Evolutionary conservation across 1,284 basidiomycete species (phyloP).

Genomic region (Irpex sp.): DNA sequence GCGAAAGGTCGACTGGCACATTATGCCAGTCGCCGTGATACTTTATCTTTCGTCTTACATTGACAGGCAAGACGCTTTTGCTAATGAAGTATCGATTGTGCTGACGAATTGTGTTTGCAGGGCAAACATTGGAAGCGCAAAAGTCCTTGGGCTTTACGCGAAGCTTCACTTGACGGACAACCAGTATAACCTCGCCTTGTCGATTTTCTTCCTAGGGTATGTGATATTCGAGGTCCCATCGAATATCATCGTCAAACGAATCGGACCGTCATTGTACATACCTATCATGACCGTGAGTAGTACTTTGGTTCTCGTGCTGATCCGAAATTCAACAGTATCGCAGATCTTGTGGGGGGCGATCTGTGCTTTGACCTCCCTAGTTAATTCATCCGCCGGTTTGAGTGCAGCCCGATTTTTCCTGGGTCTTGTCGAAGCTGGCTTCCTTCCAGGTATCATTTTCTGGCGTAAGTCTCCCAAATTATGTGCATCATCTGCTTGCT

Average conservation of each 20-base stretch:
- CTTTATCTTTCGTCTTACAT: constrained; percentile 30
- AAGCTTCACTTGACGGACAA: constrained; percentile 26
- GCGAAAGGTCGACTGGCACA: constrained; percentile 27
- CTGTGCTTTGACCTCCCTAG: constrained; percentile 38
- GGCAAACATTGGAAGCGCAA: constrained; percentile 42
- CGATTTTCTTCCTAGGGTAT: constrained; percentile 66
- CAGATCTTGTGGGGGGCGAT: constrained; percentile 22
- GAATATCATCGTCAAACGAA: constrained; percentile 24
- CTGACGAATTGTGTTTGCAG: constrained; percentile 10
- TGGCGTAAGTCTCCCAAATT: constrained; percentile 36
- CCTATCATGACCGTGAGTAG: constrained; percentile 23
- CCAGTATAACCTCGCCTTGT: constrained; percentile 59
- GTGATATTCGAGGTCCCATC: constrained; percentile 66
- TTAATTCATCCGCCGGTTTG: constrained; percentile 47
- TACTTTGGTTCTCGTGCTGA: constrained; percentile 19
- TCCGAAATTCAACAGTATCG: constrained; percentile 5
- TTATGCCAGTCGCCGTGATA: constrained; percentile 26
- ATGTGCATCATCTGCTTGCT: neutral
- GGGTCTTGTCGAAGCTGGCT: constrained; percentile 43
- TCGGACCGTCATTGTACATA: constrained; percentile 49
- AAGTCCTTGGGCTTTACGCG: constrained; percentile 27
- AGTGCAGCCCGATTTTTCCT: constrained; percentile 62
- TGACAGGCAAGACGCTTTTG: constrained; percentile 21
- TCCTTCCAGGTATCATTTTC: constrained; percentile 52
- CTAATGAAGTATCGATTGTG: neutral